phyloP scores from a whole-genome alignment of 2,329 filamentous ascomycete species.

The Verticillium alfalfae region DNA sequence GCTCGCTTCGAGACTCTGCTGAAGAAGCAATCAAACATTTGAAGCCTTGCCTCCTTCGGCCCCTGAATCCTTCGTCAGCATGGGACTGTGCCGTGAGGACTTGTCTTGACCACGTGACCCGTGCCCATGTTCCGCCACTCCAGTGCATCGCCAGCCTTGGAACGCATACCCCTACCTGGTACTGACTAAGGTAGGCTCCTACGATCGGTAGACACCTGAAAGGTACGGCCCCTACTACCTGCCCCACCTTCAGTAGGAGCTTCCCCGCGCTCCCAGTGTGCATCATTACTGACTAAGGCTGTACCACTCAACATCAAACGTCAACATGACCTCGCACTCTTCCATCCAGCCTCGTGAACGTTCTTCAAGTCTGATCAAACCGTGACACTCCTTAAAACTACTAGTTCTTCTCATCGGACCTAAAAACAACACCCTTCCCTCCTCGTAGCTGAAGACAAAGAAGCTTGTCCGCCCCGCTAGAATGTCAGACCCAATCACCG shows the following conservation, averaged over 20 bases:
- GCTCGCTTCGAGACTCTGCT: not conserved
- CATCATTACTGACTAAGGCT: not conserved
- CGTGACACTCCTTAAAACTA: no score
- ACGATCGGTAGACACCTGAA: no score
- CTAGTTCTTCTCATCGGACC: not conserved
- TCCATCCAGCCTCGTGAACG: no score
- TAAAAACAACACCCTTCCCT: not conserved
- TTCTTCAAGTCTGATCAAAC: no score
- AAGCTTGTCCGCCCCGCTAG: constrained; percentile 1
- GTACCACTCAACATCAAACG: not conserved
- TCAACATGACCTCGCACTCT: not conserved
- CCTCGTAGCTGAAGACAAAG: no score
- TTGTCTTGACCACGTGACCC: not conserved
- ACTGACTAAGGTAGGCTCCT: no score
- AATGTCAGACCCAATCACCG: constrained; percentile 5
- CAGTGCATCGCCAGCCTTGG: not conserved
- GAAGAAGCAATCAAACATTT: not conserved
- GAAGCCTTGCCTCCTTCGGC: not conserved
- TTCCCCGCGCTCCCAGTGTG: not conserved
- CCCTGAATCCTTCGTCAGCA: not conserved
- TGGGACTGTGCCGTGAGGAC: not conserved
- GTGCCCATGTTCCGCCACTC: not conserved
- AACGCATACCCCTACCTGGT: no score
- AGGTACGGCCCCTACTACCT: no score
- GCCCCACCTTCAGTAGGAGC: not conserved